Evolutionary conservation across 176 grass and related monocot genomes (phyloP), one percentile per base, ranked within the genome.

Genomic region (Carex littledalei): DNA sequence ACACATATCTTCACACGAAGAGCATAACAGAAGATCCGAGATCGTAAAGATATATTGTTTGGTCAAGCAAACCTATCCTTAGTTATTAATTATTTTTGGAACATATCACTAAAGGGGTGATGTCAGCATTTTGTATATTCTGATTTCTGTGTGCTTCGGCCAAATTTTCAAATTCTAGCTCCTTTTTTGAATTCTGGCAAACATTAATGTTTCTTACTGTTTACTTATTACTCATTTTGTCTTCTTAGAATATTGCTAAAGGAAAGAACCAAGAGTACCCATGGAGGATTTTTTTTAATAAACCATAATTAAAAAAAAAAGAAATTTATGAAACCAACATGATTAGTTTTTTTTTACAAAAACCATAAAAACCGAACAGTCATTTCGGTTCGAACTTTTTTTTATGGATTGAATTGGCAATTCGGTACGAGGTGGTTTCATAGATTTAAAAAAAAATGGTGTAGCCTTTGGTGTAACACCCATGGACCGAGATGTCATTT

Each of bases 61-160:
- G 21, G 78, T 81, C 78, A 81, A 62, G 61, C 61, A 41, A 81
- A 81, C 55, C 6, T 81, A n/a, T 81, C 22, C 22, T 81, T 81
- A 16, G 8, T 34, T 60, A 9, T 81, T 57, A 39, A 8, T 80
- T 56, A 37, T 80, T 21, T 8, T 62, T 81, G 61, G 16, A 57
- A n/a, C 15, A 37, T 62, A 2, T 81, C 78, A 81, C 29, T 62
- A 41, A 35, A 41, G 14, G 17, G 1, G 24, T 61, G 50, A 59
- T 31, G 55, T 26, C 1, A 7, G 20, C 20, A 57, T 4, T 24
- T 52, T 79, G 1, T 57, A 18, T 57, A 16, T 57, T 57, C 8
- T 56, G 6, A 20, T 39, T 41, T 69, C 34, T 78, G 73, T 29
- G 74, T 78, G 75, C 75, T 29, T 79, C 18, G 1, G 10, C 5